phyloP scores from a whole-genome alignment of 2,329 filamentous ascomycete genomes.

The Colletotrichum brevisporum region DNA sequence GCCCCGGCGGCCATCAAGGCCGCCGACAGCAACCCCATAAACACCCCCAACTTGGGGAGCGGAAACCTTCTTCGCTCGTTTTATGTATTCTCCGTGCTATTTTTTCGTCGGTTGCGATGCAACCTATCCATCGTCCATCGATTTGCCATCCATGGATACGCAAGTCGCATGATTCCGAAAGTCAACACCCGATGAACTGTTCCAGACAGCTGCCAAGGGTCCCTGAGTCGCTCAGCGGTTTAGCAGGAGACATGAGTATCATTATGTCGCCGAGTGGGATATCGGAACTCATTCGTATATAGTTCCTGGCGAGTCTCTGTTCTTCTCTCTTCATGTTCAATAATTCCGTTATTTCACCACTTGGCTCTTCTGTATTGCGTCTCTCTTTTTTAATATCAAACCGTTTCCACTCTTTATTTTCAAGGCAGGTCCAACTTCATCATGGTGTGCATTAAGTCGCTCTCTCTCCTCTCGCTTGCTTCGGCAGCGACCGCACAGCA shows the following conservation, averaged over 20 bases:
- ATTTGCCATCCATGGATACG: not conserved
- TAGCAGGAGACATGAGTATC: not conserved
- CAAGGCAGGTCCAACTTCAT: slow-evolving; percentile 35
- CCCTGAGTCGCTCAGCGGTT: slow-evolving; percentile 23
- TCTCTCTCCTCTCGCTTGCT: slow-evolving; percentile 28
- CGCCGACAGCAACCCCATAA: not conserved
- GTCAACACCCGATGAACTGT: slow-evolving; percentile 24
- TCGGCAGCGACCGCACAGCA: slow-evolving; percentile 23
- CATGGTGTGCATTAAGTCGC: slow-evolving; percentile 24
- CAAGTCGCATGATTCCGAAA: slow-evolving; percentile 1
- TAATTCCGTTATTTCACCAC: not conserved
- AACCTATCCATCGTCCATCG: not conserved
- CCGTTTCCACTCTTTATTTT: slow-evolving; percentile 24
- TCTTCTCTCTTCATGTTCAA: not conserved
- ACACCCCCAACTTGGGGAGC: not conserved
- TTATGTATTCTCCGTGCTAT: not conserved
- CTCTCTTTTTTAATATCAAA: slow-evolving; percentile 7
- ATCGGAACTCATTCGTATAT: not conserved
- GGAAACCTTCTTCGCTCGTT: slow-evolving; percentile 18
- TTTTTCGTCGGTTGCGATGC: not conserved
- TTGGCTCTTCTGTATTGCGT: not conserved
- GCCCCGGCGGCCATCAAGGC: not conserved
- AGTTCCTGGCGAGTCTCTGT: not conserved
- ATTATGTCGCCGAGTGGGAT: not conserved
- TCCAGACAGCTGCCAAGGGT: slow-evolving; percentile 17